Conservation (phyloP, 192 early-diverging fungal genomes). For the Mortierella alpina region DNA sequence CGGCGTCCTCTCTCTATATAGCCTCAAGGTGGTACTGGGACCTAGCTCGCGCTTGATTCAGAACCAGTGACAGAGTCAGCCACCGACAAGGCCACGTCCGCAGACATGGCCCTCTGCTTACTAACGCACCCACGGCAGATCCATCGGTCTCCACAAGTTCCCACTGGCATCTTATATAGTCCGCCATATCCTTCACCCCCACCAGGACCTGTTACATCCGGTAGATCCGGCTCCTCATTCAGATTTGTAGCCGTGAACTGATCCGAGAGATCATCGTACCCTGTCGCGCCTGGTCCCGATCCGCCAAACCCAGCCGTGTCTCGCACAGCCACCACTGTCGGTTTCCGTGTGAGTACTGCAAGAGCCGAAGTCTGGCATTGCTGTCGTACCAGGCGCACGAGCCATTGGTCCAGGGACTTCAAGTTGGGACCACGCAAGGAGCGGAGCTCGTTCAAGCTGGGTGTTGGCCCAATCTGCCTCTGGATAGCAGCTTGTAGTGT, state of each 20-base stretch:
- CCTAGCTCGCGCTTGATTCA: too few species aligned
- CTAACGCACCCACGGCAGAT: constrained; percentile 50
- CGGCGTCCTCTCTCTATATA: too few species aligned
- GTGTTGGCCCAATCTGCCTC: constrained; percentile 17
- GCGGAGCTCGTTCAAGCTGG: constrained; percentile 24
- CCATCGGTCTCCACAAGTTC: constrained; percentile 48
- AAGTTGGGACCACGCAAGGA: constrained; percentile 29
- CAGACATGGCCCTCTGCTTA: constrained; percentile 32
- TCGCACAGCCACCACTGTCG: constrained; percentile 13
- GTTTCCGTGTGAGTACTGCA: background rate
- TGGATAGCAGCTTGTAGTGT: constrained; percentile 13
- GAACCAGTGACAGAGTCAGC: too few species aligned
- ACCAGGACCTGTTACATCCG: constrained; percentile 50
- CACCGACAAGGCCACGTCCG: background rate
- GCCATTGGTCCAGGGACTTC: constrained; percentile 40
- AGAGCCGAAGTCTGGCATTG: constrained; percentile 5
- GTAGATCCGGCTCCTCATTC: background rate
- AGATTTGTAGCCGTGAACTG: background rate
- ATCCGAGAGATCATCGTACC: background rate
- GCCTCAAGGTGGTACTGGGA: too few species aligned
- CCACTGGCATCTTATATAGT: constrained; percentile 50
- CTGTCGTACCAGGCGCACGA: constrained; percentile 5
- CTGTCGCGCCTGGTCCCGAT: background rate
- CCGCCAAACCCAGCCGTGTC: constrained; percentile 13
- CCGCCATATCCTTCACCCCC: constrained; percentile 50